These are phyloP conservation scores for Phytophthora lateralis DNA, from an alignment of 352 stramenopile species.

Conservation along the genomic window DNA sequence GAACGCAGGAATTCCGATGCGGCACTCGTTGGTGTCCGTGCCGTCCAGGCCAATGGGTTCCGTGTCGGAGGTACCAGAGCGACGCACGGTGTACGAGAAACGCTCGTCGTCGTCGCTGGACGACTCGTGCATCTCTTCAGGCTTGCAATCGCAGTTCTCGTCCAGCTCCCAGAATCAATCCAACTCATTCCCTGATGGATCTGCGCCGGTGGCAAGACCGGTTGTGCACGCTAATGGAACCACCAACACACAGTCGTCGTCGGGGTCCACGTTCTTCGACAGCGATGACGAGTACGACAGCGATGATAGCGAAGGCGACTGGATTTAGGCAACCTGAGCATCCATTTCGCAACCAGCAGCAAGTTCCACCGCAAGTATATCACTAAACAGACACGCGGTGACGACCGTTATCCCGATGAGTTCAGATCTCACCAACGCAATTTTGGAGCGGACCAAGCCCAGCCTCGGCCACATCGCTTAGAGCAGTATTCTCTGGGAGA, in stretches of 20 bases:
- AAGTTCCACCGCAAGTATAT: conserved; percentile 7
- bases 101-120: conserved; percentile 32
- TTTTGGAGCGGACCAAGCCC: conserved; percentile 15
- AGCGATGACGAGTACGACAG: conserved; percentile 62
- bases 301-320: conserved; percentile 79
- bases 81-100: conserved; percentile 41
- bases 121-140: conserved; percentile 41
- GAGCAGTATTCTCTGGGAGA: not conserved
- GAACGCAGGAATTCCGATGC: conserved; percentile 25
- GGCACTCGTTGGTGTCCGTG: conserved; percentile 54
- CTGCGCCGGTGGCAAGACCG: conserved; percentile 21
- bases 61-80: conserved; percentile 21
- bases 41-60: conserved; percentile 42
- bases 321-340: conserved; percentile 52
- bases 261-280: conserved; percentile 48
- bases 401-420: conserved; percentile 7
- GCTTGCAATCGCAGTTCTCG: conserved; percentile 30
- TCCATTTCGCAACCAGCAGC: conserved; percentile 4
- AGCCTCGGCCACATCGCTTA: conserved; percentile 3
- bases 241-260: conserved; percentile 26
- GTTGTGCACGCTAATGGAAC: conserved; percentile 21
- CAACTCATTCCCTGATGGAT: conserved; percentile 41
- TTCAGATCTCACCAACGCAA: conserved; percentile 15
- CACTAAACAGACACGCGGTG: conserved; percentile 15
- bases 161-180: conserved; percentile 31